Evolutionary conservation across 78 protist species (phyloP).

Genomic region (Dictyostelium purpureum): DNA sequence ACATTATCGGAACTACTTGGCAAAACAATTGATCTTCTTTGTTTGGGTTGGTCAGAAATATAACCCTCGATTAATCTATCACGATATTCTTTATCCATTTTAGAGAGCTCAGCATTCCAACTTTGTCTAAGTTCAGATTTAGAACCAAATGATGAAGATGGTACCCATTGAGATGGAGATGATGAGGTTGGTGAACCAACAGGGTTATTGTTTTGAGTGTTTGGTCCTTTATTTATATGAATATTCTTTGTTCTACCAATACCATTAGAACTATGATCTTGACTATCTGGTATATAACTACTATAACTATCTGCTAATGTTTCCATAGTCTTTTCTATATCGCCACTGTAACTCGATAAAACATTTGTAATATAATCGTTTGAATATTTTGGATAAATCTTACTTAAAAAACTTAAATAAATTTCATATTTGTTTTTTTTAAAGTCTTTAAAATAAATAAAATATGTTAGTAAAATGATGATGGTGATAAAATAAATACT

Average conservation of each 20-base stretch:
- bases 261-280: neutral
- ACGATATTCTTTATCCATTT: constrained; percentile 31
- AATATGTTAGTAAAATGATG: neutral
- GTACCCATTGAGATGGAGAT: neutral
- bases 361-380: neutral
- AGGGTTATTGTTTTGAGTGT: too few species aligned
- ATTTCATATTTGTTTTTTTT: constrained; percentile 35
- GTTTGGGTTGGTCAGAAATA: neutral
- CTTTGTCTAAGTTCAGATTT: neutral
- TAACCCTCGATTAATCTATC: constrained; percentile 35
- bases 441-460: neutral
- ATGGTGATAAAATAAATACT: neutral
- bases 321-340: constrained; percentile 48
- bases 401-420: constrained; percentile 1
- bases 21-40: neutral
- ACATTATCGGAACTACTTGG: neutral
- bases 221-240: too few species aligned
- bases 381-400: constrained; percentile 46
- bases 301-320: constrained; percentile 12
- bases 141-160: neutral
- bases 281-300: neutral
- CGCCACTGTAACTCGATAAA: constrained; percentile 34
- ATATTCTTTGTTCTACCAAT: too few species aligned
- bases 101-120: constrained; percentile 15
- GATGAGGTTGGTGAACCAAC: neutral